phyloP scores from a whole-genome alignment of 805 yeast species.

The Metschnikowia lochheadii region DNA sequence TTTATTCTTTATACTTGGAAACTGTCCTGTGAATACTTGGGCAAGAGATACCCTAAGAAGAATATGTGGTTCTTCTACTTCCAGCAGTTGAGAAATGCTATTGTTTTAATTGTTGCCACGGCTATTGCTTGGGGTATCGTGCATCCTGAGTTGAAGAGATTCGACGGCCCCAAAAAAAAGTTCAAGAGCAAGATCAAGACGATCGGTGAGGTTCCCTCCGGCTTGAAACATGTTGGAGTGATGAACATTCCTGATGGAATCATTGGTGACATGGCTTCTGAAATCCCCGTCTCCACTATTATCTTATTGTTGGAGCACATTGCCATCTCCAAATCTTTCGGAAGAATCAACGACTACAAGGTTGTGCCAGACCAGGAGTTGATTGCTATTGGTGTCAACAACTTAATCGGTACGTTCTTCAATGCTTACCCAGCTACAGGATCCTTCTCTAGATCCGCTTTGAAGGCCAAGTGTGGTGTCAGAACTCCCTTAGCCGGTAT shows the following conservation, averaged over 20 bases:
- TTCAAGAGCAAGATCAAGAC: constrained; percentile 50
- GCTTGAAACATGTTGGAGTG: constrained; percentile 72
- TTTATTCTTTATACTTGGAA: constrained; percentile 72
- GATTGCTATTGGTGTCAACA: constrained; percentile 88
- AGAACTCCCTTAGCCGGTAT: constrained; percentile 91
- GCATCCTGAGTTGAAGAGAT: constrained; percentile 38
- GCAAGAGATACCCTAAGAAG: constrained; percentile 59
- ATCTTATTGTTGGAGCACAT: constrained; percentile 86
- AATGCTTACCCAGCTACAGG: constrained; percentile 95
- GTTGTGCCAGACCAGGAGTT: constrained; percentile 91
- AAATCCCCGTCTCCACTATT: constrained; percentile 81
- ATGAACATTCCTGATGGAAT: constrained; percentile 62
- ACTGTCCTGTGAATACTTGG: constrained; percentile 54
- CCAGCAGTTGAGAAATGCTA: constrained; percentile 75
- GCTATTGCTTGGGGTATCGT: constrained; percentile 77
- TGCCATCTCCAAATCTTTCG: constrained; percentile 90
- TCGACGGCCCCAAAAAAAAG: constrained; percentile 27
- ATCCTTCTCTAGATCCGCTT: constrained; percentile 90
- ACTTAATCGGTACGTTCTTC: constrained; percentile 87
- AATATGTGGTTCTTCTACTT: constrained; percentile 61
- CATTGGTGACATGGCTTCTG: constrained; percentile 58
- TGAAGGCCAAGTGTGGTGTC: constrained; percentile 93
- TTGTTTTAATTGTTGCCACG: constrained; percentile 78
- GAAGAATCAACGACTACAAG: constrained; percentile 86
- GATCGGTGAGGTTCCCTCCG: constrained; percentile 78